phyloP scores from a whole-genome alignment of 2,329 filamentous ascomycete species.

The Aureobasidium sp. region DNA sequence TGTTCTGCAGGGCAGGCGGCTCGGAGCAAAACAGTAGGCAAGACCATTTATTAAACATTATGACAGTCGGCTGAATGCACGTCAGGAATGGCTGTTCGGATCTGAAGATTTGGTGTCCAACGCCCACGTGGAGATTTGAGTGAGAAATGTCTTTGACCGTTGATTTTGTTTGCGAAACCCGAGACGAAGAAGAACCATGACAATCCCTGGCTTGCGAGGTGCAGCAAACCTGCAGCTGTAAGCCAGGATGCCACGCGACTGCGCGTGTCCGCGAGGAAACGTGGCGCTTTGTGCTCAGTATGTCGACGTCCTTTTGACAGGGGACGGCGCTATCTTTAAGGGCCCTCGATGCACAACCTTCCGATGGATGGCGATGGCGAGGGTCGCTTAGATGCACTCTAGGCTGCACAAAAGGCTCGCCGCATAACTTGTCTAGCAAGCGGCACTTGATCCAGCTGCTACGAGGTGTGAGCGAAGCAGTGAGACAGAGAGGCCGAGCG shows the following conservation, averaged over 20 bases:
- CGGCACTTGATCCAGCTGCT: background rate
- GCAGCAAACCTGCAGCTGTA: background rate
- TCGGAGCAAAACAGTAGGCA: background rate
- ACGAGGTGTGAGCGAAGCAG: background rate
- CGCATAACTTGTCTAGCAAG: background rate
- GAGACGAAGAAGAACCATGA: slow-evolving; percentile 1
- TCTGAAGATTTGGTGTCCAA: background rate
- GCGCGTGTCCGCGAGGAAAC: slow-evolving; percentile 9
- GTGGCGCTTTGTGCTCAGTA: slow-evolving; percentile 10
- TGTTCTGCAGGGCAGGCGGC: background rate
- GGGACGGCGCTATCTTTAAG: background rate
- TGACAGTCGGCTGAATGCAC: background rate
- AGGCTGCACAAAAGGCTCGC: slow-evolving; percentile 6
- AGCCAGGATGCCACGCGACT: slow-evolving; percentile 11
- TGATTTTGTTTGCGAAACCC: slow-evolving; percentile 1
- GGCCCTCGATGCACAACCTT: background rate
- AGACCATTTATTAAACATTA: background rate
- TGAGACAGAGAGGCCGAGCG: slow-evolving; percentile 1
- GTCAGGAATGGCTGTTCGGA: background rate
- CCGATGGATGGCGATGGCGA: slow-evolving; percentile 7
- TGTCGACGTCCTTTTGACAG: slow-evolving; percentile 8
- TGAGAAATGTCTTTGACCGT: slow-evolving; percentile 1
- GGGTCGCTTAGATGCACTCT: slow-evolving; percentile 5
- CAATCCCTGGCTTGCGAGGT: background rate
- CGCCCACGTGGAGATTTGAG: slow-evolving; percentile 4